Percentiles rank a stretch among this genome's conserved stretches.
Conservation (phyloP, 1,284 basidiomycete species). For the Boletus austroedulis region DNA sequence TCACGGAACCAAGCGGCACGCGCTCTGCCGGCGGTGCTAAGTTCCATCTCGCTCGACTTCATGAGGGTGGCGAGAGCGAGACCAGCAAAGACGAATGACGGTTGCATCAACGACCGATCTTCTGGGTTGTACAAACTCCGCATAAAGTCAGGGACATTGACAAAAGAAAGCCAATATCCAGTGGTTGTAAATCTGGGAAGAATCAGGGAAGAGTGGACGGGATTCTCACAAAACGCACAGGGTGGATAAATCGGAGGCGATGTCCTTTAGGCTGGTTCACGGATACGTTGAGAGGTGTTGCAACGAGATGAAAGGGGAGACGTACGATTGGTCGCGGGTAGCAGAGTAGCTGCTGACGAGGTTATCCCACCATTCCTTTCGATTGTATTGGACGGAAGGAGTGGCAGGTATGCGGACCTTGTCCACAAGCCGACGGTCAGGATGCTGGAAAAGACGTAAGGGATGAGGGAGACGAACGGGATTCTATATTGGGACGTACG, state of each 20-base stretch:
- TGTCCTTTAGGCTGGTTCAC: conserved; percentile 46
- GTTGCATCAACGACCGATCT: conserved; percentile 56
- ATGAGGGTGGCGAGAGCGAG: conserved; percentile 71
- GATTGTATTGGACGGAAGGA: conserved; percentile 44
- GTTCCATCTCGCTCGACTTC: conserved; percentile 66
- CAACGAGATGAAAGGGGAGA: not conserved
- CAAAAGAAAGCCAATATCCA: conserved; percentile 62
- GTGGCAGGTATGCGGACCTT: conserved; percentile 41
- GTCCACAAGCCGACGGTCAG: conserved; percentile 32
- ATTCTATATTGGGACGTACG: conserved; percentile 17
- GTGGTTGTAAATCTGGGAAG: conserved; percentile 45
- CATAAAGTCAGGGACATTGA: conserved; percentile 55
- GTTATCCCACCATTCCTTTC: conserved; percentile 62
- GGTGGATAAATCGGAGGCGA: conserved; percentile 52
- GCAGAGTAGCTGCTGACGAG: conserved; percentile 51
- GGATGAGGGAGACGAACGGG: not conserved
- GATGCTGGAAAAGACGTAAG: conserved; percentile 19
- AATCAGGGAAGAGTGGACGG: conserved; percentile 8
- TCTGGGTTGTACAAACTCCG: conserved; percentile 51
- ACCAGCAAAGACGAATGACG: conserved; percentile 62
- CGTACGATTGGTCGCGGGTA: conserved; percentile 46
- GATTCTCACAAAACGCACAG: conserved; percentile 43
- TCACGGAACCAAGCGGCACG: conserved; percentile 54
- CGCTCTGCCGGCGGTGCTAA: conserved; percentile 47
- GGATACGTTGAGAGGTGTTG: conserved; percentile 6